Base-by-base conservation (phyloP, 192 early-diverging fungal genomes). In the Dissophora ornata region DNA sequence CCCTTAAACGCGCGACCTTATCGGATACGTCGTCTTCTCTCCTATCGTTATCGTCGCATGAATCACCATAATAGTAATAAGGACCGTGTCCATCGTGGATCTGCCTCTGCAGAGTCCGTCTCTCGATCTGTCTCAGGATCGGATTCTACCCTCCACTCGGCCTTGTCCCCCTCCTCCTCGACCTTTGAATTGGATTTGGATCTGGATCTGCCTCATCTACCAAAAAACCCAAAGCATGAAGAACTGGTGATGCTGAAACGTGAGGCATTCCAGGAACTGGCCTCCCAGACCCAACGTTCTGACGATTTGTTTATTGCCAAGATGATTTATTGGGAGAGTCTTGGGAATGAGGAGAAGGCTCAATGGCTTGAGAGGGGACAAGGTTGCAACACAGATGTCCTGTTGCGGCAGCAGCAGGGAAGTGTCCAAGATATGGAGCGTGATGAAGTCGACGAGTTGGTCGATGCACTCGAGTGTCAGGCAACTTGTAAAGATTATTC, bases 291-390 rank as follows among this genome's bases (percentile, higher is more conserved):
- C 0, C 70, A 74, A 30, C 61, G 70, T 5, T 65, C 47, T 16
- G 62, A 74, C 25, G 70, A 74, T 5, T 21, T 74, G 15, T 74
- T 74, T 48, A 65, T 74, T 12, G 70, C 70, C n/a, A 74, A 74
- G 33, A 74, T 74, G 70, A 74, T 74, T 2, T 45, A 62, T 25
- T 74, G 70, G 70, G 70, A 74, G 42, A 47, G 55, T 9, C 62
- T 74, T 15, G 26, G 53, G 5, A 12, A 34, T 6, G 70, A 74
- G 25, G 70, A 74, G 29, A 64, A 65, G 41, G 54, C 70, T 7
- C 70, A 63, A 41, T 74, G 70, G 69, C 54, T 71, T 1, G 69
- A 71, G 19, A 47, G 59, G 16, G 53, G 45, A 6, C 42, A 49
- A n/a, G n/a, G n/a, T n/a, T n/a, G n/a, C n/a, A n/a, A n/a, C n/a